Evolutionary conservation across 495 filamentous ascomycete genomes (phyloP).

Genomic region (Chlorociboria aeruginascens): DNA sequence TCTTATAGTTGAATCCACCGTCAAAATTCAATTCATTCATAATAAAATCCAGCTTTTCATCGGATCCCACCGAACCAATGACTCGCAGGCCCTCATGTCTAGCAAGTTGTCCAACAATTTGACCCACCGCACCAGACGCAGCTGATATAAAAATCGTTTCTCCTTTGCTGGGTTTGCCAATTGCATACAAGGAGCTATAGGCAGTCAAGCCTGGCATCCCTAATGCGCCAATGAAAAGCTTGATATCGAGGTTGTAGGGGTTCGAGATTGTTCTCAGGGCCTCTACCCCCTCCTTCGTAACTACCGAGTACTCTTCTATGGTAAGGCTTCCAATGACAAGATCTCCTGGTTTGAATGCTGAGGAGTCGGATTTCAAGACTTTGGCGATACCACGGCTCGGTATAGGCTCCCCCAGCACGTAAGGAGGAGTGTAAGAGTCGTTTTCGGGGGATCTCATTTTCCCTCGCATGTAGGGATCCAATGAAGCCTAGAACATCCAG

Average conservation of each 20-base stretch:
- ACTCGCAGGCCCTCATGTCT: conserved; percentile 81
- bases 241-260: conserved; percentile 48
- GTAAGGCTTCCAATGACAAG: conserved; percentile 46
- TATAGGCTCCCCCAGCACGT: conserved; percentile 43
- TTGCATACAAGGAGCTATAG: conserved; percentile 69
- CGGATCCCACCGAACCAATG: conserved; percentile 53
- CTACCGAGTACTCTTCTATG: conserved; percentile 48
- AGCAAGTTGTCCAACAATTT: conserved; percentile 73
- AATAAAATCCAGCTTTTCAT: conserved; percentile 60
- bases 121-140: conserved; percentile 74
- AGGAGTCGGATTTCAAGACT: conserved; percentile 53
- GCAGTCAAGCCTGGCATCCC: conserved; percentile 86
- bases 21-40: conserved; percentile 55
- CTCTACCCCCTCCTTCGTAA: conserved; percentile 23
- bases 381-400: conserved; percentile 41
- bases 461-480: conserved; percentile 83
- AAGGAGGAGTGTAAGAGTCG: conserved; percentile 56
- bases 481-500: conserved; percentile 37
- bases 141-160: conserved; percentile 81
- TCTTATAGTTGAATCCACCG: conserved; percentile 60
- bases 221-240: conserved; percentile 56
- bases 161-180: conserved; percentile 75
- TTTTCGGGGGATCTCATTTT: conserved; percentile 36
- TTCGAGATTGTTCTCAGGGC: conserved; percentile 40
- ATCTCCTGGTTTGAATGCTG: conserved; percentile 53